A percentile compares a stretch with the other conserved stretches of the same genome.
Evolutionary conservation across 164 flowering plant species (phyloP).

Genomic region (Magnolia changhungtana): DNA sequence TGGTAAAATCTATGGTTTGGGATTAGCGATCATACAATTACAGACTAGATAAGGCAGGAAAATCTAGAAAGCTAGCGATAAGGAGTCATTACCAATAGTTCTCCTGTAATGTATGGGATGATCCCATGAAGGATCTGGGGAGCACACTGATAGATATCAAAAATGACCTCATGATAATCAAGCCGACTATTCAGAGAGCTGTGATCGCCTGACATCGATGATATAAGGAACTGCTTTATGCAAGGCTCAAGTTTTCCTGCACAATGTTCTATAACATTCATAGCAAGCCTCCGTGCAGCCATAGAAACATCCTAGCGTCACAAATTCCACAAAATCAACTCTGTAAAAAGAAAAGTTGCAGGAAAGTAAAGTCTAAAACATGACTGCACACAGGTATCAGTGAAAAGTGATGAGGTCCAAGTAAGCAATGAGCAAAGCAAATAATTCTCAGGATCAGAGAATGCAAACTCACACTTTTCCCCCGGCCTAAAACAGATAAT

Average conservation of each 20-base stretch:
- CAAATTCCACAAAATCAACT: conserved; percentile 26
- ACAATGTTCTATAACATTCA: conserved; percentile 79
- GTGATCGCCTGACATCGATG: conserved; percentile 82
- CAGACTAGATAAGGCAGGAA: background rate
- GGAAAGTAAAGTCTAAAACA: conserved; percentile 11
- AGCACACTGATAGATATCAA: conserved; percentile 80
- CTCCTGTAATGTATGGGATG: conserved; percentile 81
- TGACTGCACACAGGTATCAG: conserved; percentile 6
- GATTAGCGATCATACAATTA: background rate
- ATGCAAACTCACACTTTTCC: conserved; percentile 51
- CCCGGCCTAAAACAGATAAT: conserved; percentile 68
- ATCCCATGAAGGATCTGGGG: conserved; percentile 80
- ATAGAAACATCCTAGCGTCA: conserved; percentile 45
- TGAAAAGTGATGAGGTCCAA: background rate
- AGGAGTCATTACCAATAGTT: conserved; percentile 69
- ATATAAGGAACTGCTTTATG: conserved; percentile 77
- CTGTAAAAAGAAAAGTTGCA: conserved; percentile 5
- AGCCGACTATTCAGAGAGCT: conserved; percentile 38
- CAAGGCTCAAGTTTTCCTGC: conserved; percentile 81
- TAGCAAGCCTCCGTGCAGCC: conserved; percentile 89
- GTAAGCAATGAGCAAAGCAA: conserved; percentile 6
- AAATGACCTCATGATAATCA: conserved; percentile 83
- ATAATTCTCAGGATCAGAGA: conserved; percentile 4
- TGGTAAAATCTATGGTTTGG: background rate
- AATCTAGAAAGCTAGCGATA: background rate